phyloP scores from a whole-genome alignment of 1,284 basidiomycete species.

The Pseudozyma pruni region DNA sequence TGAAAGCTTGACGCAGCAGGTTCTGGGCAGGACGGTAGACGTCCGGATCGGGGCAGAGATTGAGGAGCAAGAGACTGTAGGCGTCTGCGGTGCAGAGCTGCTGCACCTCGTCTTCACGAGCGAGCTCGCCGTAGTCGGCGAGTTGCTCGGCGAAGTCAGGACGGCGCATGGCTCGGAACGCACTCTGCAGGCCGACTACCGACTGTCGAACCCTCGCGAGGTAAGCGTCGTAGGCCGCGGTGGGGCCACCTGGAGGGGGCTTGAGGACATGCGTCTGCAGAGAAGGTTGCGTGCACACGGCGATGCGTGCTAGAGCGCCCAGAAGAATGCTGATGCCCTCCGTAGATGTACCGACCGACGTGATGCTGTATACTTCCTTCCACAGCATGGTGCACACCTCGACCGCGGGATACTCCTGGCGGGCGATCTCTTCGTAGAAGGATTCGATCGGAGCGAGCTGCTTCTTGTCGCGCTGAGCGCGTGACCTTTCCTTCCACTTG shows the following conservation, averaged over 20 bases:
- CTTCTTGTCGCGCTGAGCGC: constrained; percentile 25
- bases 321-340: constrained; percentile 44
- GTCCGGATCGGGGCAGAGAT: constrained; percentile 51
- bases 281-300: constrained; percentile 41
- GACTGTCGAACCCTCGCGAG: constrained; percentile 36
- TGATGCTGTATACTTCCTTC: constrained; percentile 43
- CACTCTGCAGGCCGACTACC: constrained; percentile 32
- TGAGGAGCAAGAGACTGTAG: constrained; percentile 48
- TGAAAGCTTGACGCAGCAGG: constrained; percentile 56
- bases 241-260: constrained; percentile 13
- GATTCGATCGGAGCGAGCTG: constrained; percentile 8
- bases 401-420: constrained; percentile 25
- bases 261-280: constrained; percentile 48
- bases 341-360: constrained; percentile 9
- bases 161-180: constrained; percentile 40
- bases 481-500: constrained; percentile 25
- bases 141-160: constrained; percentile 39
- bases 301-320: constrained; percentile 34
- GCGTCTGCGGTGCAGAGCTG: constrained; percentile 46
- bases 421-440: constrained; percentile 27
- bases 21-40: constrained; percentile 55
- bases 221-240: constrained; percentile 38
- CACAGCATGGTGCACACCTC: constrained; percentile 49
- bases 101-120: constrained; percentile 41
- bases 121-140: constrained; percentile 46